These are phyloP conservation scores for Rauvolfia tetraphylla DNA, from an alignment of 257 asterid species.

Conservation along the genomic window DNA sequence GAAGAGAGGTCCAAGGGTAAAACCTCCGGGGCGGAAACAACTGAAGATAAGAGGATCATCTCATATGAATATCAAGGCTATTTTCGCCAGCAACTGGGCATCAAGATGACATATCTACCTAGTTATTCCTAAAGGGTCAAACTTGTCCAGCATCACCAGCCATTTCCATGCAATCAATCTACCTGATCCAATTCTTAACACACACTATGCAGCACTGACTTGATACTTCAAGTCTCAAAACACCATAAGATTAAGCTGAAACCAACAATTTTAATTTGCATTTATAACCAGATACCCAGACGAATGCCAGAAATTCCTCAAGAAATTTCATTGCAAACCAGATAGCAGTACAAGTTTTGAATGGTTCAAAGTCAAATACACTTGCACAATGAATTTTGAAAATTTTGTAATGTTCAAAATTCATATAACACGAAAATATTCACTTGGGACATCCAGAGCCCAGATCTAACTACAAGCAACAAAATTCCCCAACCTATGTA, in stretches of 20 bases:
- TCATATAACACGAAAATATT: background rate
- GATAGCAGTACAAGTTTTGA: background rate
- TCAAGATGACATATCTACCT: no score
- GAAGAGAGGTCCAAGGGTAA: constrained; percentile 29
- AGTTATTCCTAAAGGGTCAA: no score
- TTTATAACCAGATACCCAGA: no score
- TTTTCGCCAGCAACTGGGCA: background rate
- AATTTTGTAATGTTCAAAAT: background rate
- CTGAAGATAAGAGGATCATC: constrained; percentile 43
- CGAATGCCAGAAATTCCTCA: no score
- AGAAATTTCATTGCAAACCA: background rate
- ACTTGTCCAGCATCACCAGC: no score
- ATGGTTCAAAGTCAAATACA: background rate
- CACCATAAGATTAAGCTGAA: no score
- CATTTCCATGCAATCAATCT: no score
- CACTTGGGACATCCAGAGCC: background rate
- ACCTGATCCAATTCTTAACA: no score
- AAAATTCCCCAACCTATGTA: background rate
- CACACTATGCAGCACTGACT: no score
- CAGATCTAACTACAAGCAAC: background rate
- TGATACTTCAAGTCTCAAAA: no score
- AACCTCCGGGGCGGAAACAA: constrained; percentile 10
- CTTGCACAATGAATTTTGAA: background rate
- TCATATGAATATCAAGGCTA: constrained; percentile 16
- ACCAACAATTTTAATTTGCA: no score